A percentile compares a stretch with the other conserved stretches of the same genome.
These are phyloP conservation scores for Westerdykella sp. DNA, from an alignment of 2,329 filamentous ascomycete genomes.

Conservation along the genomic window DNA sequence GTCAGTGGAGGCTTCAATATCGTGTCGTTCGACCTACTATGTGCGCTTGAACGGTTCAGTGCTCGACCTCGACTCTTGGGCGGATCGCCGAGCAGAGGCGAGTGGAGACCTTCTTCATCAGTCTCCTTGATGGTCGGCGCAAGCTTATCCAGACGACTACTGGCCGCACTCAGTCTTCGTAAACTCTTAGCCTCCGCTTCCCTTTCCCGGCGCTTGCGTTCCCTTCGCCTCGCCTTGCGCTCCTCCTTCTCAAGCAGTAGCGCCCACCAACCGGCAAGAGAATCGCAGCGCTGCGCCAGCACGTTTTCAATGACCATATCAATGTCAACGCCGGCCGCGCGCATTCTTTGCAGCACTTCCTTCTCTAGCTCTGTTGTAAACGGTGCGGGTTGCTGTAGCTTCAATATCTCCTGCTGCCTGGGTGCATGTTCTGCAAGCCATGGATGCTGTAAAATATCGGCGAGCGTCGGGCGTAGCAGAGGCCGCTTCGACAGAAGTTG, in stretches of 20 bases:
- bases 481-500: conserved; percentile 85
- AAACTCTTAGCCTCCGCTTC: conserved; percentile 76
- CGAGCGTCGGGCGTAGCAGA: conserved; percentile 69
- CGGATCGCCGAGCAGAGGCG: conserved; percentile 46
- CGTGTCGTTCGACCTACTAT: conserved; percentile 19
- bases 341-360: conserved; percentile 86
- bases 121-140: conserved; percentile 72
- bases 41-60: conserved; percentile 61
- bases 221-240: conserved; percentile 72
- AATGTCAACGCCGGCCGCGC: conserved; percentile 86
- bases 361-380: conserved; percentile 86
- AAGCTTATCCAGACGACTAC: conserved; percentile 75
- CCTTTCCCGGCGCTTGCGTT: conserved; percentile 76
- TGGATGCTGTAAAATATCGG: conserved; percentile 80
- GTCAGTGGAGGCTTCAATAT: conserved; percentile 25
- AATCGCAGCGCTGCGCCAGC: conserved; percentile 79
- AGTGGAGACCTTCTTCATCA: conserved; percentile 61
- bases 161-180: conserved; percentile 79
- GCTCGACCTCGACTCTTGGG: conserved; percentile 69
- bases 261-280: conserved; percentile 92
- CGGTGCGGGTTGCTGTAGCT: conserved; percentile 69
- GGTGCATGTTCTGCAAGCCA: conserved; percentile 84
- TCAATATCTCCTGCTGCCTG: conserved; percentile 82
- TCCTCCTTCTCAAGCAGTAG: conserved; percentile 90
- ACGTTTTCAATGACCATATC: conserved; percentile 94